Evolutionary conservation across 192 early-diverging fungal genomes (phyloP).

Genomic region (Linnemannia exigua): DNA sequence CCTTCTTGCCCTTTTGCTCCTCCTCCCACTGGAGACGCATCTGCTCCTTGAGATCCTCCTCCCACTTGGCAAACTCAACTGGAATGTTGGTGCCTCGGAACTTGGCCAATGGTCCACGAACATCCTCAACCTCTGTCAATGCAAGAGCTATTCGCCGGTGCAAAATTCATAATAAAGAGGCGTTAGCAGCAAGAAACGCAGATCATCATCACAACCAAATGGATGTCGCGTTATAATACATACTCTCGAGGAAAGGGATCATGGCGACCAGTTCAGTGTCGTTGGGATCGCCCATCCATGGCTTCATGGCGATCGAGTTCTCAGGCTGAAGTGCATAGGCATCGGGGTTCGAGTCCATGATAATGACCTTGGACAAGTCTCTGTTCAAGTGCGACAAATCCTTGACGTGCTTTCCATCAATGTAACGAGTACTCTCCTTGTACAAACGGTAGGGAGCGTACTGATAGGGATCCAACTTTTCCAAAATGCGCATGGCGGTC

Average conservation of each 20-base stretch:
- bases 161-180: not conserved
- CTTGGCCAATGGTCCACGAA: conserved; percentile 77
- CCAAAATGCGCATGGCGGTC: conserved; percentile 88
- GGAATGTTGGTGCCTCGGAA: conserved; percentile 81
- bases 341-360: conserved; percentile 92
- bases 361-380: conserved; percentile 92
- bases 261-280: conserved; percentile 88
- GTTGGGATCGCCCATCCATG: conserved; percentile 86
- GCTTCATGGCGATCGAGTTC: conserved; percentile 87
- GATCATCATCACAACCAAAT: not conserved
- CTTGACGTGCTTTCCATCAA: conserved; percentile 87
- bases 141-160: conserved; percentile 67
- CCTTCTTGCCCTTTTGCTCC: conserved; percentile 68
- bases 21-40: conserved; percentile 78
- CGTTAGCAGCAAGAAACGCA: not conserved
- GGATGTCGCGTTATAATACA: conserved; percentile 10
- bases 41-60: conserved; percentile 74
- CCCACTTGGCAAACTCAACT: conserved; percentile 76
- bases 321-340: conserved; percentile 92
- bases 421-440: conserved; percentile 91
- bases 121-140: conserved; percentile 81
- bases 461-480: conserved; percentile 92
- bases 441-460: conserved; percentile 90
- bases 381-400: conserved; percentile 95
- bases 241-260: conserved; percentile 94